A percentile compares a stretch with the other conserved stretches of the same genome.
Evolutionary conservation across 2,329 filamentous ascomycete genomes (phyloP).

Genomic region (Seiridium cupressi): DNA sequence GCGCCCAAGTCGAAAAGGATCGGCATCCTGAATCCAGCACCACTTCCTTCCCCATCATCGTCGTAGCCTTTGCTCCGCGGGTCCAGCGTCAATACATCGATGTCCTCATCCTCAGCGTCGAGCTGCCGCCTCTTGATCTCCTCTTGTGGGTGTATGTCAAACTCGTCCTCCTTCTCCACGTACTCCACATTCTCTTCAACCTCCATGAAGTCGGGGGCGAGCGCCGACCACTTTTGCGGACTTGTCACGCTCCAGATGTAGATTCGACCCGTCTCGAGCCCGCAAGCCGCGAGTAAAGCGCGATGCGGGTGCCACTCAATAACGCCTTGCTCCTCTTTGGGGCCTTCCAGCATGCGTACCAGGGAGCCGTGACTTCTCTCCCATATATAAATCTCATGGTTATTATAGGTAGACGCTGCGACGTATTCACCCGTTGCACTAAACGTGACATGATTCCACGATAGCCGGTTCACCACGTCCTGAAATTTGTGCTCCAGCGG

Average conservation of each 20-base stretch:
- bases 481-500: constrained; percentile 98
- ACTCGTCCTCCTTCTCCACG: constrained; percentile 92
- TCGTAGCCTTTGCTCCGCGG: constrained; percentile 59
- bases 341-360: constrained; percentile 94
- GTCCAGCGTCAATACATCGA: constrained; percentile 83
- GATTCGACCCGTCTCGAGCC: constrained; percentile 87
- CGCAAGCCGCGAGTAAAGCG: constrained; percentile 85
- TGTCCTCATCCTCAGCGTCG: constrained; percentile 88
- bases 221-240: constrained; percentile 93
- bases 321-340: constrained; percentile 92
- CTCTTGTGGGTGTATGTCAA: constrained; percentile 94
- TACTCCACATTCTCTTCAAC: constrained; percentile 99
- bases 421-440: constrained; percentile 94
- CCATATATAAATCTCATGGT: constrained; percentile 98
- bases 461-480: constrained; percentile 90
- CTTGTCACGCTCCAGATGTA: constrained; percentile 96
- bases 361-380: constrained; percentile 90
- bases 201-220: constrained; percentile 95
- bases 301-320: constrained; percentile 96
- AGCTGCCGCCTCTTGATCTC: constrained; percentile 89
- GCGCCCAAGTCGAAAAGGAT: constrained; percentile 90
- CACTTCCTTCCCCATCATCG: constrained; percentile 52
- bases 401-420: constrained; percentile 94
- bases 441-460: constrained; percentile 97
- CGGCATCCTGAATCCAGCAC: constrained; percentile 81